These are phyloP conservation scores for Glebionis coronaria DNA, from an alignment of 129 eudicot genomes.

Conservation along the genomic window DNA sequence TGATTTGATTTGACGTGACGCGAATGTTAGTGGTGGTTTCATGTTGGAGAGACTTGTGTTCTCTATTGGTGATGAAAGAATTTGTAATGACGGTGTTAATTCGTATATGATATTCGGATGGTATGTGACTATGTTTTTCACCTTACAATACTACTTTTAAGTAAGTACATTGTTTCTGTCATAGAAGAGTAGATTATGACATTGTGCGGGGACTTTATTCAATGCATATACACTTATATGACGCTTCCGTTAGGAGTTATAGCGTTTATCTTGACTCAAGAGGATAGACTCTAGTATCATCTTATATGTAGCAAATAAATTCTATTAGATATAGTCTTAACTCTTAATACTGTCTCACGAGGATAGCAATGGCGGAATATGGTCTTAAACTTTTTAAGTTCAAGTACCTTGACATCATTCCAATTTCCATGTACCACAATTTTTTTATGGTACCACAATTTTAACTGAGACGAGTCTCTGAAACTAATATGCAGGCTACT, in stretches of 20 bases:
- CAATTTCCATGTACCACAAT: too few species aligned
- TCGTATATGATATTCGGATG: conserved; percentile 27
- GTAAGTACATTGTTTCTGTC: not conserved
- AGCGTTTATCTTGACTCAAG: not conserved
- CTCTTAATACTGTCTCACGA: not conserved
- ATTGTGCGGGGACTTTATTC: not conserved
- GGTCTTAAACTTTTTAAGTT: not conserved
- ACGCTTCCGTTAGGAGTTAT: not conserved
- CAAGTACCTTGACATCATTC: not conserved
- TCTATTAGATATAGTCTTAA: not conserved
- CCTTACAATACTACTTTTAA: conserved; percentile 5
- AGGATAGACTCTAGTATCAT: not conserved
- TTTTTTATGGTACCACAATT: conserved; percentile 5
- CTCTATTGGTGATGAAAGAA: conserved; percentile 20
- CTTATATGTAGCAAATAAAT: not conserved
- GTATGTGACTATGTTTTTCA: conserved; percentile 22
- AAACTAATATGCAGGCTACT: conserved; percentile 57
- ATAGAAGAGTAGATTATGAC: too few species aligned
- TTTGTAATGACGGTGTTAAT: conserved; percentile 18
- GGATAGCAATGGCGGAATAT: not conserved
- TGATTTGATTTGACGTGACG: conserved; percentile 16
- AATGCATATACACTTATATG: not conserved
- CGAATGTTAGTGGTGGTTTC: conserved; percentile 7
- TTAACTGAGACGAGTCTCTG: conserved; percentile 14
- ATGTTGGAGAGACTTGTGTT: conserved; percentile 20